Conservation (phyloP, 768 basidiomycete species). For the Termitomyces sp. region DNA sequence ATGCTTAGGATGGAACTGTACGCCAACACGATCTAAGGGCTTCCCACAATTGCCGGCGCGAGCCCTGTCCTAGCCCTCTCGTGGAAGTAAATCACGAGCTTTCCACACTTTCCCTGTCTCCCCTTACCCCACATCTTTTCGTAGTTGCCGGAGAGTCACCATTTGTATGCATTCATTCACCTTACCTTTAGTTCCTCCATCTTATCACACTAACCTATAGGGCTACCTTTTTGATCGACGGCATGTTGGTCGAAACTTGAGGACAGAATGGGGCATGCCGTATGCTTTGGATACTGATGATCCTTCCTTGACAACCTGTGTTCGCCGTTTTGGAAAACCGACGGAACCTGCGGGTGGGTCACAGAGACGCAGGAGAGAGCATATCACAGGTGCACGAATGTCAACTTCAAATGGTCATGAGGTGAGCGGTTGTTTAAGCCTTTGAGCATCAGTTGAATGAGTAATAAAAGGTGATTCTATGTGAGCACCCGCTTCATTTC, state of each 20-base stretch:
- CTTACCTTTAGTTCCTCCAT: background rate
- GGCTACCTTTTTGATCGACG: conserved; percentile 83
- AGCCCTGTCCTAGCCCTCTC: conserved; percentile 65
- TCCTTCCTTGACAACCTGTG: conserved; percentile 60
- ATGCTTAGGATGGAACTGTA: conserved; percentile 70
- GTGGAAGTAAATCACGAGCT: conserved; percentile 60
- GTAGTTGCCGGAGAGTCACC: conserved; percentile 80
- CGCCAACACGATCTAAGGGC: conserved; percentile 82
- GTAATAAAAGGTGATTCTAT: conserved; percentile 49
- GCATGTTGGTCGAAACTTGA: conserved; percentile 53
- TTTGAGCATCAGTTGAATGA: background rate
- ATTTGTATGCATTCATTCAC: conserved; percentile 50
- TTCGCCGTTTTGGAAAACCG: conserved; percentile 68
- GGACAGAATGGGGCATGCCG: conserved; percentile 67
- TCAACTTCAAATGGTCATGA: conserved; percentile 69
- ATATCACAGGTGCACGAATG: conserved; percentile 75
- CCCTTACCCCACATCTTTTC: conserved; percentile 76
- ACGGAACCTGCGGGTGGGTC: conserved; percentile 20
- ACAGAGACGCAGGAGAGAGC: conserved; percentile 34
- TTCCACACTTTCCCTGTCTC: conserved; percentile 69
- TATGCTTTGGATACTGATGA: conserved; percentile 29
- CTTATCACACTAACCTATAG: conserved; percentile 27
- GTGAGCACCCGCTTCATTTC: conserved; percentile 30
- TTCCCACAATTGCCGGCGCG: conserved; percentile 53
- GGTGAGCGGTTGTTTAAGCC: conserved; percentile 29